These are phyloP conservation scores for Xeromyces bisporus DNA, from an alignment of 495 filamentous ascomycete species.

Conservation along the genomic window DNA sequence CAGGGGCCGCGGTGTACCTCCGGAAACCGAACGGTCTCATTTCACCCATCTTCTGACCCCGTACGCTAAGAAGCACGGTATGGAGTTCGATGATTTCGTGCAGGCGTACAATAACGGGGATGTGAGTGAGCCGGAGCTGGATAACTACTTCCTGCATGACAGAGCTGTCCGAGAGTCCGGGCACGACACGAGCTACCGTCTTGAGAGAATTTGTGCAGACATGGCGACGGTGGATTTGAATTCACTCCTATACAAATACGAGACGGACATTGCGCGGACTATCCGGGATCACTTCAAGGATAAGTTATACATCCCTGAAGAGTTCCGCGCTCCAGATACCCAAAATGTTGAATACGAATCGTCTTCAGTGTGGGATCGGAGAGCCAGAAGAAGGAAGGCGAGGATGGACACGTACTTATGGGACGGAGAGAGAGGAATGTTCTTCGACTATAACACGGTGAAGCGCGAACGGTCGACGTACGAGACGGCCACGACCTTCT, in stretches of 20 bases:
- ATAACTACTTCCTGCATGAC: constrained; percentile 91
- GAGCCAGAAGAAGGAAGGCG: constrained; percentile 59
- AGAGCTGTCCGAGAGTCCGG: constrained; percentile 91
- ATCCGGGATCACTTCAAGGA: constrained; percentile 74
- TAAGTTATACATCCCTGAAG: constrained; percentile 54
- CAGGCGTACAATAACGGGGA: constrained; percentile 61
- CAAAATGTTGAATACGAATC: constrained; percentile 48
- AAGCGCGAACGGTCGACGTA: constrained; percentile 61
- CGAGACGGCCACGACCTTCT: constrained; percentile 83
- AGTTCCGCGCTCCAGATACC: constrained; percentile 49
- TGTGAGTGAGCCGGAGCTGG: constrained; percentile 74
- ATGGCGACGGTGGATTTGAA: constrained; percentile 90
- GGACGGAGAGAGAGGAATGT: constrained; percentile 83
- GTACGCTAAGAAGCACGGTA: constrained; percentile 67
- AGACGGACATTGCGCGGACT: constrained; percentile 70
- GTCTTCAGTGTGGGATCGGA: constrained; percentile 75
- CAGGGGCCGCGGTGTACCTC: constrained; percentile 75
- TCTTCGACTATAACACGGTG: constrained; percentile 85
- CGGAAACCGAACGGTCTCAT: constrained; percentile 80
- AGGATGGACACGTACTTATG: constrained; percentile 80
- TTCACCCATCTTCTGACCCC: constrained; percentile 77
- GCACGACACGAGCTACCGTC: constrained; percentile 85
- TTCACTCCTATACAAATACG: constrained; percentile 87
- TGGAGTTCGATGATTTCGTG: constrained; percentile 70
- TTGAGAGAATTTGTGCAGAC: constrained; percentile 74